Conservation (phyloP, 2,329 filamentous ascomycete species). For the Apiospora pterosperma region DNA sequence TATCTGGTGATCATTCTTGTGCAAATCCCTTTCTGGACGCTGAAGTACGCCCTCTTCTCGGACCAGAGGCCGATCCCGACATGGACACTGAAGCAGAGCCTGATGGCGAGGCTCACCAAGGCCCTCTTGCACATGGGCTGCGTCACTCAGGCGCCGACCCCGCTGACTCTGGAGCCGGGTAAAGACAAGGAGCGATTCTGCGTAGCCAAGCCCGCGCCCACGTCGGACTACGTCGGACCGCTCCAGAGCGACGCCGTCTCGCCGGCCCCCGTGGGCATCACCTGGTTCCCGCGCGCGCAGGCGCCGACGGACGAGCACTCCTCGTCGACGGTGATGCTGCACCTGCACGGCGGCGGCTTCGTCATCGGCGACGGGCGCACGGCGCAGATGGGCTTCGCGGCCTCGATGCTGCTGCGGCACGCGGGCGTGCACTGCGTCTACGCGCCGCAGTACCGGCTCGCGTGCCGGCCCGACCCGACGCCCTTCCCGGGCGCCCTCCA, state of each 20-base stretch:
- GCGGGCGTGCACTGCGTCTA: conserved; percentile 33
- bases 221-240: conserved; percentile 18
- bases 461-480: conserved; percentile 28
- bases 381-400: conserved; percentile 5
- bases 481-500: conserved; percentile 44
- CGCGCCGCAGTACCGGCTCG: conserved; percentile 42
- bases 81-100: conserved; percentile 17
- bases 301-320: background rate
- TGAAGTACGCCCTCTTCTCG: conserved; percentile 13
- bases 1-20: conserved; percentile 11
- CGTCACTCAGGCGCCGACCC: conserved; percentile 9
- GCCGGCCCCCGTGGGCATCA: conserved; percentile 24
- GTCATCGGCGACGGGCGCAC: conserved; percentile 19
- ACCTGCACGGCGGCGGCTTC: conserved; percentile 26
- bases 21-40: conserved; percentile 17
- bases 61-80: conserved; percentile 13
- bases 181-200: conserved; percentile 9
- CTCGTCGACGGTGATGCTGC: conserved; percentile 15
- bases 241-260: conserved; percentile 13
- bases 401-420: conserved; percentile 17
- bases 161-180: conserved; percentile 8
- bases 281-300: conserved; percentile 21
- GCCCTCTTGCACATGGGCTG: conserved; percentile 6
- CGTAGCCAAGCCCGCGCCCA: conserved; percentile 13
- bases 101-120: conserved; percentile 10